Conservation (phyloP, 179 eudicot species). For the Silene noctiflora region DNA sequence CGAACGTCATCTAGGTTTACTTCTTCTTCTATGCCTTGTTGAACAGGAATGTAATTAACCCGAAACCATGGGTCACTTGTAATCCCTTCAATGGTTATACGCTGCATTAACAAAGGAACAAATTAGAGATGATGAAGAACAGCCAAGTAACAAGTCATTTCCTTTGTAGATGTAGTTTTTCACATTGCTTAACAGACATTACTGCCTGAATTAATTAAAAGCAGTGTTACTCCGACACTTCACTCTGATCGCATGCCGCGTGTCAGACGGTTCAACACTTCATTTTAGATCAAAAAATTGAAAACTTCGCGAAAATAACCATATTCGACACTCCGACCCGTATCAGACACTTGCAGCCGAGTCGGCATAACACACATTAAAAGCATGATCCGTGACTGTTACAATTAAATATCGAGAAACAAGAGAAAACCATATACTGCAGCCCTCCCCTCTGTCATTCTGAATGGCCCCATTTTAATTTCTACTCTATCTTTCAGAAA, state of each 20-base stretch:
- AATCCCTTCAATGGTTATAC: slow-evolving; percentile 77
- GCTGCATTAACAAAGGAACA: slow-evolving; percentile 42
- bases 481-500: neutral
- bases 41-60: slow-evolving; percentile 55
- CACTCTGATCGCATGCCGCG: no score
- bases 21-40: slow-evolving; percentile 62
- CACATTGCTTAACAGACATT: neutral
- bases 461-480: neutral
- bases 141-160: neutral
- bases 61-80: slow-evolving; percentile 73
- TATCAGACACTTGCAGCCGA: no score
- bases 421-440: neutral
- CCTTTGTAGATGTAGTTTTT: slow-evolving; percentile 1
- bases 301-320: no score
- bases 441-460: neutral
- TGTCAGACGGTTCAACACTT: no score
- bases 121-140: slow-evolving; percentile 1
- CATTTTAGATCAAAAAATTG: no score
- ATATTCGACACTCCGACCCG: no score
- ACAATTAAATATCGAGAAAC: neutral
- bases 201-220: neutral
- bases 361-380: no score
- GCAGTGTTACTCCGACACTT: no score
- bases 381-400: neutral
- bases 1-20: slow-evolving; percentile 80